Evolutionary conservation across 2,329 filamentous ascomycete genomes (phyloP).

Genomic region (Coniochaeta pulveracea): DNA sequence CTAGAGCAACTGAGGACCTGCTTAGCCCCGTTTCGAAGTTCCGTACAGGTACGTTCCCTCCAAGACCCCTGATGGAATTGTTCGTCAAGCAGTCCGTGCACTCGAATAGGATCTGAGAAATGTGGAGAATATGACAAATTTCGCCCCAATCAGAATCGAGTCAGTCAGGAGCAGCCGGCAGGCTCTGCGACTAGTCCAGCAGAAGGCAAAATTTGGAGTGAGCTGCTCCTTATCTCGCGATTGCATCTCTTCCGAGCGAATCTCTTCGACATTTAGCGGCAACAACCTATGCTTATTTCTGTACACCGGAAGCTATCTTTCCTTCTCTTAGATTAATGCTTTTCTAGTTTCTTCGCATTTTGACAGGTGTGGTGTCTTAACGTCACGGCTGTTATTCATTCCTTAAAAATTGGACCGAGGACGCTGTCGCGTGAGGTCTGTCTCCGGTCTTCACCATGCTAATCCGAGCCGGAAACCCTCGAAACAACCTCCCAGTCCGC

Average conservation of each 20-base stretch:
- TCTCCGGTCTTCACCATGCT: slow-evolving; percentile 19
- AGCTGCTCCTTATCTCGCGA: slow-evolving; percentile 3
- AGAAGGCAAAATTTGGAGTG: slow-evolving; percentile 4
- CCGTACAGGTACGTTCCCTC: too few relatives aligned
- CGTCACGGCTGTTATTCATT: slow-evolving; percentile 4
- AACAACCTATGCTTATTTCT: slow-evolving; percentile 1
- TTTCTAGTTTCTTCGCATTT: slow-evolving; percentile 2
- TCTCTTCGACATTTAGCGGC: neutral
- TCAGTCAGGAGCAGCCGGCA: too few relatives aligned
- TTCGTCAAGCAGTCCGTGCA: neutral
- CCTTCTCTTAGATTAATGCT: slow-evolving; percentile 1
- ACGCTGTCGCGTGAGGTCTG: slow-evolving; percentile 8
- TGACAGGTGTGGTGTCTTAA: slow-evolving; percentile 2
- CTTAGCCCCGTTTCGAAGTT: too few relatives aligned
- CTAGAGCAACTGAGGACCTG: too few relatives aligned
- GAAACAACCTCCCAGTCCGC: slow-evolving; percentile 15
- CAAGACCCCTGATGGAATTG: slow-evolving; percentile 1
- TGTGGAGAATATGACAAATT: neutral
- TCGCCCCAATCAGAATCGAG: too few relatives aligned
- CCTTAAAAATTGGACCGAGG: too few relatives aligned
- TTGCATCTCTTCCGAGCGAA: neutral
- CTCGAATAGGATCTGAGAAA: neutral
- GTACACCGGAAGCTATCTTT: neutral
- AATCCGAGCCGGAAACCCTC: slow-evolving; percentile 16
- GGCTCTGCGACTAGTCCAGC: neutral